phyloP scores from a whole-genome alignment of 345 rosid species.

The Salix koriyanagi region DNA sequence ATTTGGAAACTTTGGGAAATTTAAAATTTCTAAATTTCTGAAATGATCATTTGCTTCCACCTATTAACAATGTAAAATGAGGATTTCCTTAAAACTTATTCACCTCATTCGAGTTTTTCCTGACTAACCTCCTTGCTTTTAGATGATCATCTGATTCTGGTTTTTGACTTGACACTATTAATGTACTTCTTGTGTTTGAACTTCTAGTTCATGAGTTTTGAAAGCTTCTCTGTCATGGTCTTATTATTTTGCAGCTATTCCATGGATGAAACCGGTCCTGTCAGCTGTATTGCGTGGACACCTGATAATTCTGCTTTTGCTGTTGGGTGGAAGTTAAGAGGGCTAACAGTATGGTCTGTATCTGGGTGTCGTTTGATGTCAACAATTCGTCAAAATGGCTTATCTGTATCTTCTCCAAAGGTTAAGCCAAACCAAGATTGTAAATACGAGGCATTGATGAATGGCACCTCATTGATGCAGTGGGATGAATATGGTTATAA shows the following conservation, averaged over 20 bases:
- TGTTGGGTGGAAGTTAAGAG: slow-evolving; percentile 97
- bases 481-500: slow-evolving; percentile 96
- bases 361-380: slow-evolving; percentile 99
- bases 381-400: slow-evolving; percentile 87
- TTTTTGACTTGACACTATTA: not conserved
- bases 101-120: not conserved
- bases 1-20: too few species aligned
- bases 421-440: slow-evolving; percentile 68
- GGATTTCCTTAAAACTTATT: not conserved
- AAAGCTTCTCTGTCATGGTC: slow-evolving; percentile 3
- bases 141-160: slow-evolving; percentile 1
- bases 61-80: not conserved
- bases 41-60: not conserved
- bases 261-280: slow-evolving; percentile 89
- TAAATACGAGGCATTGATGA: slow-evolving; percentile 79
- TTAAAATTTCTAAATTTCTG: not conserved
- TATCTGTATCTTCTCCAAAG: slow-evolving; percentile 76
- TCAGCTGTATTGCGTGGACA: slow-evolving; percentile 89
- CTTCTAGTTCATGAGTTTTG: slow-evolving; percentile 2
- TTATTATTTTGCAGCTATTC: slow-evolving; percentile 61
- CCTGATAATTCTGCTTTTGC: slow-evolving; percentile 98
- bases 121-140: not conserved
- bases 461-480: slow-evolving; percentile 82
- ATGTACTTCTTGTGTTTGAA: not conserved
- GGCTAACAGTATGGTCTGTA: slow-evolving; percentile 94